Percentiles rank a stretch among this genome's conserved stretches.
These are phyloP conservation scores for Cystobasidiaceae sp. DNA, from an alignment of 1,284 basidiomycete species.

Conservation along the genomic window DNA sequence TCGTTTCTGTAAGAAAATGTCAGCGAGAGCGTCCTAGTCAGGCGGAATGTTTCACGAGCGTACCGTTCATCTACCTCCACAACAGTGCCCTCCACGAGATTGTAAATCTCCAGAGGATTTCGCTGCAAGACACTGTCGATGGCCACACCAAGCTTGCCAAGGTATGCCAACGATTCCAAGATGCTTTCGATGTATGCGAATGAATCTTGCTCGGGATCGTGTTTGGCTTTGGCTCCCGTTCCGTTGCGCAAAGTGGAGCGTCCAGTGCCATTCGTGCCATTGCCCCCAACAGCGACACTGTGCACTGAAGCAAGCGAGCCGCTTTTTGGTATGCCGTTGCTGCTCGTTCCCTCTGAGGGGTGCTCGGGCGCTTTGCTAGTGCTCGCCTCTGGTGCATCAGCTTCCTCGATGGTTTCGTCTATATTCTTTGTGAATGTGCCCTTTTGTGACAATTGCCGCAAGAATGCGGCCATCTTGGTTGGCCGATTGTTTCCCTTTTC, in stretches of 20 bases:
- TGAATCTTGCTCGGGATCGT: slow-evolving; percentile 84
- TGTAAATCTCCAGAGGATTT: slow-evolving; percentile 75
- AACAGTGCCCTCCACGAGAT: slow-evolving; percentile 77
- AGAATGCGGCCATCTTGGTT: slow-evolving; percentile 52
- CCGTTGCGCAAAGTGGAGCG: not conserved
- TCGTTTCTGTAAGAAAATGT: slow-evolving; percentile 40
- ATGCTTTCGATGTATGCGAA: slow-evolving; percentile 92
- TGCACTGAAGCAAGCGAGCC: not conserved
- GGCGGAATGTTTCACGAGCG: not conserved
- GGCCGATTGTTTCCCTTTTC: slow-evolving; percentile 36
- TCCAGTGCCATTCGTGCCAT: not conserved
- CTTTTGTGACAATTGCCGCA: slow-evolving; percentile 65
- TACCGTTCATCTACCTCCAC: slow-evolving; percentile 81
- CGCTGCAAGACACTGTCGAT: slow-evolving; percentile 82
- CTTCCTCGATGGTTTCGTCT: slow-evolving; percentile 51
- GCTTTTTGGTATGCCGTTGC: not conserved
- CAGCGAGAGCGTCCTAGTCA: too few species aligned
- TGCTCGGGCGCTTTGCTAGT: not conserved
- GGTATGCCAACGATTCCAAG: slow-evolving; percentile 80
- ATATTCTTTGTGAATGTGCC: slow-evolving; percentile 70
- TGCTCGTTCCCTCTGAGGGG: not conserved
- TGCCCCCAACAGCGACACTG: not conserved
- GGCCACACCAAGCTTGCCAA: slow-evolving; percentile 80
- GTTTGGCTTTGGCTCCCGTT: too few species aligned
- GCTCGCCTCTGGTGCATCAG: not conserved